Evolutionary conservation across 768 basidiomycete species (phyloP).

Genomic region (Suillus clintonianus): DNA sequence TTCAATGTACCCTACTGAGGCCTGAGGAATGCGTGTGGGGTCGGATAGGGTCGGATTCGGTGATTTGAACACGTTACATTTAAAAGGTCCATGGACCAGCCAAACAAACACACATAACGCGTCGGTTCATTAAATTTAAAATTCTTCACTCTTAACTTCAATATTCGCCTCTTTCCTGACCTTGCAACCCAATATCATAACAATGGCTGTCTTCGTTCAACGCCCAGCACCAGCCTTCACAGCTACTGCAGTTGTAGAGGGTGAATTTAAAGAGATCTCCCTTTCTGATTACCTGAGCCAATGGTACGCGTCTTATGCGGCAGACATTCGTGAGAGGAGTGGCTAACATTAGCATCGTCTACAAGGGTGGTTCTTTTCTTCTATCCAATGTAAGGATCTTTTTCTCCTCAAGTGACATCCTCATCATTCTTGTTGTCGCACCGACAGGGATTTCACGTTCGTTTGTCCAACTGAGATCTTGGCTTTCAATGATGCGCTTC

Average conservation of each 20-base stretch:
- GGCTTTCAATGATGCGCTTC: constrained; percentile 88
- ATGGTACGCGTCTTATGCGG: constrained; percentile 56
- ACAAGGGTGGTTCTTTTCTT: constrained; percentile 89
- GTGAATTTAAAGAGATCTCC: constrained; percentile 77
- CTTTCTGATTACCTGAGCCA: constrained; percentile 73
- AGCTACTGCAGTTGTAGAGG: constrained; percentile 72
- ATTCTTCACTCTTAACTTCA: constrained; percentile 12
- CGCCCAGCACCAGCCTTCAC: constrained; percentile 84
- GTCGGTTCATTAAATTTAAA: constrained; percentile 10
- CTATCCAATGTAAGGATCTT: constrained; percentile 78
- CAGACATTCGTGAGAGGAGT: constrained; percentile 3
- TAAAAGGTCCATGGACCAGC: background rate
- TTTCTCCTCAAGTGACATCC: background rate
- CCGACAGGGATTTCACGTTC: constrained; percentile 77
- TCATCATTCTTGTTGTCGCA: background rate
- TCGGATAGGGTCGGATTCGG: too few species aligned
- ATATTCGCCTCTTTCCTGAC: background rate
- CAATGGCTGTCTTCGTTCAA: constrained; percentile 64
- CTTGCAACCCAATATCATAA: background rate
- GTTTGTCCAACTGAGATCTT: constrained; percentile 96
- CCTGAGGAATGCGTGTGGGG: too few species aligned
- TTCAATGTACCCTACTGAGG: too few species aligned
- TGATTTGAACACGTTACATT: too few species aligned
- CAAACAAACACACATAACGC: constrained; percentile 33
- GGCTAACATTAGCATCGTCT: constrained; percentile 1